Evolutionary conservation across 345 rosid species (phyloP), one percentile per base, ranked within the genome.

Genomic region (Hevea brasiliensis): DNA sequence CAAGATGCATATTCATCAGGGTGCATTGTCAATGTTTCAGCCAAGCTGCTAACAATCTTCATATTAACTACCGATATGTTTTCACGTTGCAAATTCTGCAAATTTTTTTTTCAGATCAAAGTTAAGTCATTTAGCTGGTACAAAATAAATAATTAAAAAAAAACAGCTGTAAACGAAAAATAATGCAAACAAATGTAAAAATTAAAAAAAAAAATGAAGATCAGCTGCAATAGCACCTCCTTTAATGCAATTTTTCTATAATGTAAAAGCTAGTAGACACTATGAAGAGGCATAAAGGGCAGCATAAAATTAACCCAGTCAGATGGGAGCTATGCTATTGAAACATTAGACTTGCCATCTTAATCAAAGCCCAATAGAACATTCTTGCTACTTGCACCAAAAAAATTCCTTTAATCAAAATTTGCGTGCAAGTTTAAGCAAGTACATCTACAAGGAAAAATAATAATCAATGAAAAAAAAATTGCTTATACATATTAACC

Each of bases 31-130:
- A 92, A 81, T 53, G 76, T 65, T 48, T 85, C 87, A 14, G 89
- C 90, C 86, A 92, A 76, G 84, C 82, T 76, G 76, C 82, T 80
- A 66, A 92, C 74, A 58, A 85, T 86, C 83, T 84, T 86, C 87
- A 87, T 70, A 73, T 92, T 92, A 79, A 85, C 32, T 40, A 83
- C 66, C 58, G 85, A 77, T 42, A 87, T 53, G 72, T 12, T 81
- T 73, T 80, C 86, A 29, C 78, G 77, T 68, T 82, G 80, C 61
- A 83, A 75, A 74, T 85, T 86, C 87, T 90, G 89, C 83, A 85
- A n/a, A 1, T 32, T 32, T 32, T 65, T 41, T 67, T 84, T 72
- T 55, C 74, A 82, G 29, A 74, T 57, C 58, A 83, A 29, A 77
- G 55, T 45, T 55, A 64, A 54, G 37, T 72, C 67, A 65, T 37